These are phyloP conservation scores for Mimosa pudica DNA, from an alignment of 306 rosid genomes.

Conservation along the genomic window DNA sequence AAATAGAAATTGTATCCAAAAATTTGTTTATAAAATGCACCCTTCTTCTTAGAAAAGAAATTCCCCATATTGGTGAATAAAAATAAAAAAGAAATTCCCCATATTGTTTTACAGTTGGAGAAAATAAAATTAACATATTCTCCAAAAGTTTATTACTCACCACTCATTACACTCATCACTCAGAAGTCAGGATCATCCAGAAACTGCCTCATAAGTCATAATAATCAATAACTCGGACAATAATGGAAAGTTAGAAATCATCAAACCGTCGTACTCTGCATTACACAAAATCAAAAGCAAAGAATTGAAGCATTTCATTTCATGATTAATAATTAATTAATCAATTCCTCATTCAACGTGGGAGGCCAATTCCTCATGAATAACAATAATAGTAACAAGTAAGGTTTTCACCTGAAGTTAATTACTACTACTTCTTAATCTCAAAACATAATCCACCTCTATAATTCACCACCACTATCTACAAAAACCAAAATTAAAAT, in stretches of 20 bases:
- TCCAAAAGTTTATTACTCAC: too few species aligned
- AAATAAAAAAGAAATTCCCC: neutral
- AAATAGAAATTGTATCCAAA: too few species aligned
- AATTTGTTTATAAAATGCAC: neutral
- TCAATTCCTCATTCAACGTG: neutral
- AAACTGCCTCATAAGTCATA: neutral
- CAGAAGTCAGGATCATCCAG: neutral
- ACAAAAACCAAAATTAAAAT: constrained; percentile 27
- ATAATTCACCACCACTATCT: constrained; percentile 9
- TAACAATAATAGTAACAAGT: neutral
- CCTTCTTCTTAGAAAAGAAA: neutral
- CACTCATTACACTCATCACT: too few species aligned
- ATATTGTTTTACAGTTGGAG: too few species aligned
- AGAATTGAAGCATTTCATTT: neutral
- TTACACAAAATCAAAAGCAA: neutral
- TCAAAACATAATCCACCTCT: neutral
- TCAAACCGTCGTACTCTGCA: neutral
- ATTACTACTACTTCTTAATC: neutral
- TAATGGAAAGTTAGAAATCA: neutral
- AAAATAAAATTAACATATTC: neutral
- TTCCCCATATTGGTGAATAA: too few species aligned
- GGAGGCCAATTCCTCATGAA: constrained; percentile 1
- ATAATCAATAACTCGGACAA: too few species aligned
- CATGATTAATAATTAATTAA: neutral
- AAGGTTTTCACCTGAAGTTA: neutral